Evolutionary conservation across 2,329 filamentous ascomycete species (phyloP), one percentile per base, ranked within the genome.

Genomic region (Ceratocystis colombiana): DNA sequence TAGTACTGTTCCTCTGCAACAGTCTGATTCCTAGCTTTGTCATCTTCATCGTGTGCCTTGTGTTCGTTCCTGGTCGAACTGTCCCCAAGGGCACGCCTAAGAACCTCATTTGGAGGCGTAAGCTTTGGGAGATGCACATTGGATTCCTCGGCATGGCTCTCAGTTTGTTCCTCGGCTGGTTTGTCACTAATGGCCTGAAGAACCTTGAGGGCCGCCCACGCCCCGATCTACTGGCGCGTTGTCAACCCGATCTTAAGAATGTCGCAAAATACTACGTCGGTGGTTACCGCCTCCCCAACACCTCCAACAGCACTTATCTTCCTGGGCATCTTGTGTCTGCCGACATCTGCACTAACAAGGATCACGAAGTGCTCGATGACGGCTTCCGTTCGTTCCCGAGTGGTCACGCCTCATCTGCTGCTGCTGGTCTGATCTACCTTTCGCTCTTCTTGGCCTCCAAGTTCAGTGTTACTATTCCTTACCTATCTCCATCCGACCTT

Each of bases 51-150:
- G 81, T 93, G 67, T 84, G 84, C 50, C 75, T 95, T 41, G 69
- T 85, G 68, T 79, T 93, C 70, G 84, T 94, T 0, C 90, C 90
- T 0, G 89, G 88, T 2, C 81, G 83, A 5, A 86, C 85, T 1
- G 85, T 87, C 0, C 81, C 83, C 17, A 79, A 79, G 53, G 80
- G 81, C 22, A 86, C 87, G 0, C 84, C 88, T 1, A 81, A 80
- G 69, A 75, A 80, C 3, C 76, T 89, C 65, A 79, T 92, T 57
- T 91, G 89, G 86, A 84, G 83, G 73, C 83, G 89, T 70, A 96
- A 94, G 76, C 74, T 96, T 1, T 96, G 93, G 91, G 92, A 96
- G 75, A 85, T 89, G 74, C 90, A 96, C 73, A 85, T 85, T 1
- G 91, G 89, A 67, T 90, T 88, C 84, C 84, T 96, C 71, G 92